These are phyloP conservation scores for Ganoderma multipileum DNA, from an alignment of 1,284 basidiomycete species.

Conservation along the genomic window DNA sequence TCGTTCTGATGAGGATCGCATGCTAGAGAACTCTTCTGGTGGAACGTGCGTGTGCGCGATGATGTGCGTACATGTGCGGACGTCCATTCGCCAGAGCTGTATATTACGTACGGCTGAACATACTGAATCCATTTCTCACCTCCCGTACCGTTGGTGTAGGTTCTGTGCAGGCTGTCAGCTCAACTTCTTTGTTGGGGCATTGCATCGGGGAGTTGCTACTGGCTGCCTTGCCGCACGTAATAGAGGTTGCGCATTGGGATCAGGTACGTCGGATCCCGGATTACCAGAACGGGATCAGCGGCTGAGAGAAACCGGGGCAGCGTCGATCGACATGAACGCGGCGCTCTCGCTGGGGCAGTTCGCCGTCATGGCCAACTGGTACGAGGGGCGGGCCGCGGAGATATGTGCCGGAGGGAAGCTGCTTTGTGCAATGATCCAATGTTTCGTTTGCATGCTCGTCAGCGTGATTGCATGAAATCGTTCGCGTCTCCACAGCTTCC, in stretches of 20 bases:
- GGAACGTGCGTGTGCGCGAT: not conserved
- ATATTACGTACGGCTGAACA: conserved; percentile 4
- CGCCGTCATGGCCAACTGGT: not conserved
- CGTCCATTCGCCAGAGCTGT: not conserved
- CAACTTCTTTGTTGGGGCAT: not conserved
- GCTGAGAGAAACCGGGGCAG: conserved; percentile 1
- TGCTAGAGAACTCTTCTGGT: not conserved
- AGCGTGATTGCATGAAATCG: conserved; percentile 14
- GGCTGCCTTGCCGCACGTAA: conserved; percentile 12
- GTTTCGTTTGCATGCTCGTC: conserved; percentile 11
- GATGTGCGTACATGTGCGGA: not conserved
- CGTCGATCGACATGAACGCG: not conserved
- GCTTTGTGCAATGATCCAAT: conserved; percentile 15
- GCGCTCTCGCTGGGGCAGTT: not conserved
- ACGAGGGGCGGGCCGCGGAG: conserved; percentile 17
- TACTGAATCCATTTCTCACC: not conserved
- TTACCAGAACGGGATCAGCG: not conserved
- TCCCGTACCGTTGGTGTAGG: not conserved
- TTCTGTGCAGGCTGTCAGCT: conserved; percentile 10
- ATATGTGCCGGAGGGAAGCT: conserved; percentile 13
- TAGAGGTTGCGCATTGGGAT: not conserved
- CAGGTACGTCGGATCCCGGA: conserved; percentile 10
- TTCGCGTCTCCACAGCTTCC: conserved; percentile 8
- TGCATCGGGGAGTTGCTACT: conserved; percentile 3
- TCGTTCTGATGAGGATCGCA: not conserved